Conservation (phyloP, 441 rosid genomes). For the Aleurites moluccanus region DNA sequence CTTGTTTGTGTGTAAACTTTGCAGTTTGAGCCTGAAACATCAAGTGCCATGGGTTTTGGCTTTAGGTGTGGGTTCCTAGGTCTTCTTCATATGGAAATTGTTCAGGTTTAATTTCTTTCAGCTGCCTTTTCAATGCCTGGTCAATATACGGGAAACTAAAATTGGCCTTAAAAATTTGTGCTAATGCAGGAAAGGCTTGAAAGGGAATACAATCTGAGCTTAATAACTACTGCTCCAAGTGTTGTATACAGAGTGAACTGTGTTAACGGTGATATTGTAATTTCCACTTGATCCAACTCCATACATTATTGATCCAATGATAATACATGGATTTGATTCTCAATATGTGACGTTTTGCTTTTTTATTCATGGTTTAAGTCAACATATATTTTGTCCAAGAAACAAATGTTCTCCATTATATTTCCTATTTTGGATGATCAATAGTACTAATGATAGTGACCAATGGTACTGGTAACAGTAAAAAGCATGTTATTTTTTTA, state of each 20-base stretch:
- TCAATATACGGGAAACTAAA: slow-evolving; percentile 13
- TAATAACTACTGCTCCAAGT: slow-evolving; percentile 98
- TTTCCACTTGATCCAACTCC: slow-evolving; percentile 36
- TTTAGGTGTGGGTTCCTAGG: slow-evolving; percentile 98
- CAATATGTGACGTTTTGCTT: neutral
- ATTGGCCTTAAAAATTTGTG: slow-evolving; percentile 14
- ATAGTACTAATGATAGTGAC: neutral
- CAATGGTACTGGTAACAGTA: neutral
- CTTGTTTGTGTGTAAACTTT: slow-evolving; percentile 25
- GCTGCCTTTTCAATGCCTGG: slow-evolving; percentile 2
- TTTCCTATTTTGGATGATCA: neutral
- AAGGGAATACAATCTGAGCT: slow-evolving; percentile 95
- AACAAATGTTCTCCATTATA: neutral
- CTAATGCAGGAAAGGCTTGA: slow-evolving; percentile 92
- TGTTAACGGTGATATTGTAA: slow-evolving; percentile 74
- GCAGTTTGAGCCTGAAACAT: slow-evolving; percentile 97
- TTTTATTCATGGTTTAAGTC: neutral
- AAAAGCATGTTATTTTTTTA: neutral
- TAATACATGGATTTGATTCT: slow-evolving; percentile 16
- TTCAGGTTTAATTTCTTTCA: slow-evolving; percentile 61
- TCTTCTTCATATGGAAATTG: slow-evolving; percentile 99
- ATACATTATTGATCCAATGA: slow-evolving; percentile 11
- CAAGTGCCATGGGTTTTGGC: slow-evolving; percentile 99
- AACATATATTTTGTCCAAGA: neutral
- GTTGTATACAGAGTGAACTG: slow-evolving; percentile 91